Percentiles rank a stretch among this genome's conserved stretches.
Conservation (phyloP, 306 rosid genomes). For the Dryas alaskensis region DNA sequence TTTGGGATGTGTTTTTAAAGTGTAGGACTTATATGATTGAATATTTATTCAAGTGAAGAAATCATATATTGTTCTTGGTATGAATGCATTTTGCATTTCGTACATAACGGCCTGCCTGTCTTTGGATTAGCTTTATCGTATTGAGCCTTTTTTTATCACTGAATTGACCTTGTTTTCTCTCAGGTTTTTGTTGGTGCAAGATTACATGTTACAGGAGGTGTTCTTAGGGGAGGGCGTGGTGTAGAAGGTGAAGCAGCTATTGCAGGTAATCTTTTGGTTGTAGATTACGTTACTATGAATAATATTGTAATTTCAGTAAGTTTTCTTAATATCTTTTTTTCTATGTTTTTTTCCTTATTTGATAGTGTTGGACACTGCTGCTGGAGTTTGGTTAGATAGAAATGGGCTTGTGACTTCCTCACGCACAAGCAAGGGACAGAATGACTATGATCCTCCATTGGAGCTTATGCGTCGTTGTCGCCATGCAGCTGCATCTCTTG, state of each 20-base stretch:
- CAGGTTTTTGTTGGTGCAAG: conserved; percentile 99
- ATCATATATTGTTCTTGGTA: neutral
- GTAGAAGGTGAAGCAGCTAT: conserved; percentile 92
- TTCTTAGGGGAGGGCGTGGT: conserved; percentile 87
- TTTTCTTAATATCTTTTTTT: neutral
- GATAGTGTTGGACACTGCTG: conserved; percentile 97
- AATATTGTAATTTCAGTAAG: conserved; percentile 15
- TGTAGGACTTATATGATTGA: neutral
- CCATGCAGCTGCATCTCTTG: conserved; percentile 95
- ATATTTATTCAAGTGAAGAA: neutral
- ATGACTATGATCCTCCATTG: conserved; percentile 69
- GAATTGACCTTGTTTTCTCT: conserved; percentile 27
- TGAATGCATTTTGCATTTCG: conserved; percentile 1
- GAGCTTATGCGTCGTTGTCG: conserved; percentile 99
- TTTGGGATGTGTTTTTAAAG: neutral
- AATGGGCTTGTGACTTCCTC: conserved; percentile 89
- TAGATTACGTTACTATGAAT: conserved; percentile 16
- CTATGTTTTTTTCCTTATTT: conserved; percentile 5
- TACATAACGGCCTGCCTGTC: neutral
- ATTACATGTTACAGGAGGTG: conserved; percentile 98
- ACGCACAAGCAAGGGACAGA: conserved; percentile 65
- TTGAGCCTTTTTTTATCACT: conserved; percentile 18
- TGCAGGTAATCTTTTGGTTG: conserved; percentile 61
- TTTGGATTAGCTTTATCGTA: conserved; percentile 14
- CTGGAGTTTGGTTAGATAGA: conserved; percentile 99